Evolutionary conservation across 2,329 filamentous ascomycete genomes (phyloP).

Genomic region (Fusarium pseudograminearum): DNA sequence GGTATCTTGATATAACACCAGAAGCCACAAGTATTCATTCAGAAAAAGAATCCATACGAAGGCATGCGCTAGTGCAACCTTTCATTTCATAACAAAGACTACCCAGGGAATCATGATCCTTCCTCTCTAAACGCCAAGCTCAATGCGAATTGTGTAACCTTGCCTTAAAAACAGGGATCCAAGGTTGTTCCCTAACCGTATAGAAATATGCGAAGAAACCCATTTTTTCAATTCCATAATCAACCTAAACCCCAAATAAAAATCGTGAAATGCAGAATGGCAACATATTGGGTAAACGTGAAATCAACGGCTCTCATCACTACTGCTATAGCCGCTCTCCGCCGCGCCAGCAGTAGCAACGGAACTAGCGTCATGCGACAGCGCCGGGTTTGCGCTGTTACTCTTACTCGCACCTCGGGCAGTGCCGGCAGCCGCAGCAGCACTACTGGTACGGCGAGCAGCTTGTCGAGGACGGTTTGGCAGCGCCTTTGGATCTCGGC

Average conservation of each 20-base stretch:
- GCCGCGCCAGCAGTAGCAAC: conserved; percentile 56
- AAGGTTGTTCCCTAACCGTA: not conserved
- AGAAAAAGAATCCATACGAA: conserved; percentile 9
- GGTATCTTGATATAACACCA: conserved; percentile 25
- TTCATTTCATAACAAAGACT: conserved; percentile 11
- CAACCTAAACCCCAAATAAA: not conserved
- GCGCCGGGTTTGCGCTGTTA: conserved; percentile 45
- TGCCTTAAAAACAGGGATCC: conserved; percentile 15
- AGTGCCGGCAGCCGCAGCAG: conserved; percentile 51
- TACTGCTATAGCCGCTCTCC: conserved; percentile 55
- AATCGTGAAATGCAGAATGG: conserved; percentile 9
- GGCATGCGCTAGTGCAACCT: conserved; percentile 4
- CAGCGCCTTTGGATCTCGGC: conserved; percentile 30
- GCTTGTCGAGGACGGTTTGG: conserved; percentile 35
- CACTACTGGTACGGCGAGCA: conserved; percentile 49
- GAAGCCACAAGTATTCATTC: not conserved
- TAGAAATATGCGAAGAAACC: not conserved
- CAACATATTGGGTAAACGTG: not conserved
- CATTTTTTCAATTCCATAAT: conserved; percentile 11
- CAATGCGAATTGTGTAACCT: conserved; percentile 35
- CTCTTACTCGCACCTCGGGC: conserved; percentile 51
- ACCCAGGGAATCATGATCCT: conserved; percentile 33
- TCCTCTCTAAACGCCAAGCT: conserved; percentile 43
- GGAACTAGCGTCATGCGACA: conserved; percentile 52
- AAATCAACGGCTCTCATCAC: conserved; percentile 47